Base-by-base conservation (phyloP, 1,139 yeast species). In the Kodamaea sp. region DNA sequence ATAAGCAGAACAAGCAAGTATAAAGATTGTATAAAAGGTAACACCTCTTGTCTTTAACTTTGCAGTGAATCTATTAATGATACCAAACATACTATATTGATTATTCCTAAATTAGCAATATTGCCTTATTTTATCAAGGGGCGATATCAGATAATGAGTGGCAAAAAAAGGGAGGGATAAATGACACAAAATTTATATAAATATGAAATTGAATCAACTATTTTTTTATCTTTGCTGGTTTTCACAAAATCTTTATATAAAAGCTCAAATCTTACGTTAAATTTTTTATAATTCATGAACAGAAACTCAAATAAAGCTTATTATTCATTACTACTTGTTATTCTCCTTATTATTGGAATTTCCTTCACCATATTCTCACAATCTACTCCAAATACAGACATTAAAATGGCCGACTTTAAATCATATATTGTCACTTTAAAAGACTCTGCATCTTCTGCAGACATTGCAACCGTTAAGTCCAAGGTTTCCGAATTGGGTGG, bases 401-500 rank as follows among this genome's bases (percentile, higher is more conserved):
- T 30, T 28, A 40, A 40, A 36, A 50, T 50, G 54, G 31, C 54
- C 27, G 49, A 40, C 40, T 53, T 54, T 43, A 66, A 63, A 48
- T 52, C 60, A 27, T 67, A 67, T 54, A 67, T 67, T 43, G 52
- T 67, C 37, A 67, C 73, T 35, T 62, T 67, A 41, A 67, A 67
- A 52, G 72, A 67, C 29, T 39, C 60, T 24, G 61, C 58, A 25
- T 49, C 62, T 23, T 64, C 61, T 28, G 39, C 47, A 23, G 73
- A 68, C 41, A 52, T 63, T 32, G 46, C 59, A 24, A 38, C 59
- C 22, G 44, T 71, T 43, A 65, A 71, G 49, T 43, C 51, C 36
- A 62, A 62, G 49, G 50, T 71, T 43, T 29, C 46, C 28, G 70
- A 70, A 32, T 53, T 79, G 36, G 90, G 90, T 27, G 92, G 89